Percentiles rank a stretch among this genome's conserved stretches.
Evolutionary conservation across 192 early-diverging fungal species (phyloP).

Genomic region (Spizellomyces punctatus): DNA sequence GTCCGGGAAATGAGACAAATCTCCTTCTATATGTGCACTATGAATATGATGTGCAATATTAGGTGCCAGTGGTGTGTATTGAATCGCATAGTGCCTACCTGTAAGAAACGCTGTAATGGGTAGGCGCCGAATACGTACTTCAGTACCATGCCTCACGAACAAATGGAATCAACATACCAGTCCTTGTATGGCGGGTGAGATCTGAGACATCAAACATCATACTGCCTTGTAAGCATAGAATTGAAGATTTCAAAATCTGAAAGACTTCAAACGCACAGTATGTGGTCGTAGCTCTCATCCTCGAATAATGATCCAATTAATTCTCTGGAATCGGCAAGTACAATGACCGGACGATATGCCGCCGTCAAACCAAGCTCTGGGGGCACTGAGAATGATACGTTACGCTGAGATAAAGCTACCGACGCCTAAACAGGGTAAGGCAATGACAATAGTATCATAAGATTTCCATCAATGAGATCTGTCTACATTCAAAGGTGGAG

Average conservation of each 20-base stretch:
- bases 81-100: too few relatives aligned
- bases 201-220: not conserved
- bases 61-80: too few relatives aligned
- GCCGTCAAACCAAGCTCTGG: conserved; percentile 64
- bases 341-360: conserved; percentile 78
- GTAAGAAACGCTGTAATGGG: too few relatives aligned
- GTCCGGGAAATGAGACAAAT: conserved; percentile 80
- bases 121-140: too few relatives aligned
- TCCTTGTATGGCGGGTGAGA: conserved; percentile 95
- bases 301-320: conserved; percentile 69
- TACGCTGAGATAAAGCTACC: conserved; percentile 79
- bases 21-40: conserved; percentile 79
- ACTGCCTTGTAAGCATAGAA: too few relatives aligned
- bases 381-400: conserved; percentile 81
- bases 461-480: too few relatives aligned
- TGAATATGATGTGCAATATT: conserved; percentile 18
- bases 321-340: conserved; percentile 79
- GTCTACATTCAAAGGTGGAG: too few relatives aligned
- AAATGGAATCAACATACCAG: conserved; percentile 59
- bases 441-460: too few relatives aligned
- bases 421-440: conserved; percentile 47
- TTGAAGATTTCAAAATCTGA: too few relatives aligned
- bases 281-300: conserved; percentile 78
- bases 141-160: not conserved
- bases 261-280: conserved; percentile 51